Base-by-base conservation (phyloP, 2,329 filamentous ascomycete genomes). In the Beauveria pseudobassiana region DNA sequence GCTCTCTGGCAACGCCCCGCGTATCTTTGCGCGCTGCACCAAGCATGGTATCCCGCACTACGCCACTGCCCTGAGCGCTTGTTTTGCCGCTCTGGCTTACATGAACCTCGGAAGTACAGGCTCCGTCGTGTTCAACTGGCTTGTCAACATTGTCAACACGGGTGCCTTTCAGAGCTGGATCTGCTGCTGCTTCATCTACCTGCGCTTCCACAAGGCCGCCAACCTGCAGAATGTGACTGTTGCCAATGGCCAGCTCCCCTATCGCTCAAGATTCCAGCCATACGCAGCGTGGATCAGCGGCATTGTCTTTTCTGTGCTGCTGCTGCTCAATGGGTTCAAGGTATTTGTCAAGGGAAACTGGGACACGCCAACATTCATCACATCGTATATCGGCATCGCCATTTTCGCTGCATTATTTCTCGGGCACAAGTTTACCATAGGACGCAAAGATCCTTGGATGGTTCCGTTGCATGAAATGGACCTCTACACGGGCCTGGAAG, bases 341-440 rank as follows among this genome's bases (percentile, higher is more conserved):
- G 82, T 85, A 3, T 89, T 89, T 69, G 86, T 84, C 71, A 80
- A 82, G 0, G 75, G 76, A 4, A 76, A 83, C 20, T 88, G 82
- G 79, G 79, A 77, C 12, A 77, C 78, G 0, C 76, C 75, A 22
- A 77, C 72, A 54, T 89, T 89, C 67, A 74, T 88, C 28, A 86
- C 85, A 0, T 79, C 83, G 0, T 89, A 89, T 67, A 80, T 87
- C n/a, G 85, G 85, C 9, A 82, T 88, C 54, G 84, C 84, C 0
- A 80, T 86, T 20, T 88, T 88, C 68, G 66, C 82, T 14, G 62
- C 74, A 3, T 76, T 87, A 54, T n/a, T 71, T 79, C 46, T 75
- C 74, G 63, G 71, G 72, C 54, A 73, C 74, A 72, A 59, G 24
- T 60, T 65, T 22, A 65, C 62, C 1, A 34, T 62, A 22, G 58